Conservation (phyloP, 768 basidiomycete genomes). For the Hygrophoropsis aurantiaca region DNA sequence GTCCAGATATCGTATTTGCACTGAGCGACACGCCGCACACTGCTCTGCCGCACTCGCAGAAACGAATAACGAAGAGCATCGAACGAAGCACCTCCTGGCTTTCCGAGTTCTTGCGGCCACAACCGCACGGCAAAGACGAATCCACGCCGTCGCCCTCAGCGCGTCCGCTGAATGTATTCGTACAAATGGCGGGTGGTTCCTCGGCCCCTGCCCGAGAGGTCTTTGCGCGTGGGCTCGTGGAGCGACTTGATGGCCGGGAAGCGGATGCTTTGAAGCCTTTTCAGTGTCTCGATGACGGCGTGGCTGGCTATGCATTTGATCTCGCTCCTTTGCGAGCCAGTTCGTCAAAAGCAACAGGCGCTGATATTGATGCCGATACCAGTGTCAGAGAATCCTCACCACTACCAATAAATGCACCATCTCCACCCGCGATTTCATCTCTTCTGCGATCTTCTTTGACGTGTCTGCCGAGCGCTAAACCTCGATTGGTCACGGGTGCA, state of each 20-base stretch:
- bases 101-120: conserved; percentile 46
- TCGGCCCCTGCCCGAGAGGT: conserved; percentile 56
- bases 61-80: conserved; percentile 72
- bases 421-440: conserved; percentile 23
- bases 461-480: conserved; percentile 53
- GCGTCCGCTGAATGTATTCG: conserved; percentile 50
- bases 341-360: too few relatives aligned
- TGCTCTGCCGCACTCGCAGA: conserved; percentile 68
- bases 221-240: conserved; percentile 59
- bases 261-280: conserved; percentile 51
- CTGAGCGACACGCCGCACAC: conserved; percentile 72
- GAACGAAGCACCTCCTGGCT: conserved; percentile 72
- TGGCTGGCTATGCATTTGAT: conserved; percentile 72
- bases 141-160: neutral
- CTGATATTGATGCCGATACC: too few relatives aligned
- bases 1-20: conserved; percentile 71
- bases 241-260: conserved; percentile 56
- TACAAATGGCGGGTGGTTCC: conserved; percentile 68
- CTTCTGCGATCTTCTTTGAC: conserved; percentile 62
- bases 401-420: neutral
- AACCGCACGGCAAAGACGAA: conserved; percentile 4
- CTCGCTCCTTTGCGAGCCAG: conserved; percentile 46
- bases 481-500: conserved; percentile 57
- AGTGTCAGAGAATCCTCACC: neutral
- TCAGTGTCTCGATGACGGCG: conserved; percentile 61